Base-by-base conservation (phyloP, 176 grass and related monocot genomes). In the Zoysia pacifica region DNA sequence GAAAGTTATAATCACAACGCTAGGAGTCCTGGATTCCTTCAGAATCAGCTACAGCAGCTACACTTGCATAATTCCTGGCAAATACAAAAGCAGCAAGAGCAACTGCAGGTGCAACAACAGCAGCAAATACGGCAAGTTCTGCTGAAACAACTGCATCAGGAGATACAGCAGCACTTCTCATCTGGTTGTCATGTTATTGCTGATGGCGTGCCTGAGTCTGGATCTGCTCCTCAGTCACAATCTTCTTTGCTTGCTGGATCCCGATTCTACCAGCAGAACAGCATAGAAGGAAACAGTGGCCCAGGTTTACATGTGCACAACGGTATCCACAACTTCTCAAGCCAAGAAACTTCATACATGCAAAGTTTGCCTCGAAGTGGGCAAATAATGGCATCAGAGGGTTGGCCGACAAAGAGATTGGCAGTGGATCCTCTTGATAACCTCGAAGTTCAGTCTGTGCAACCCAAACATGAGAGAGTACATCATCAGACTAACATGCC, bases 361-460 rank as follows among this genome's bases (percentile, higher is more conserved):
- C 77, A 84, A 77, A 89, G 79, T 79, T 72, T 97, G 65, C 85
- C 82, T 72, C 86, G 69, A 86, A 78, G 62, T 67, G 72, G 84
- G 52, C 87, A 88, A 43, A 74, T 91, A 70, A 80, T 88, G 62
- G 45, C 77, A 65, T 81, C 94, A 40, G 85, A 87, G 55, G 85
- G 83, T 83, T 97, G 94, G 94, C 76, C 89, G 79, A 94, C 89
- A 70, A 97, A 97, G 77, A 79, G 87, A 60, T 69, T 94, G 68
- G 87, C 87, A 15, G 80, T 92, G 71, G 94, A 94, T 73, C 69
- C 89, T 61, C 36, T 70, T 82, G 54, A 69, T 92, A 48, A 70
- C 80, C 18, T 82, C 80, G 91, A 80, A 73, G 53, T 62, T 19
- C 85, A 56, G 83, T 74, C 87, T 62, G 28, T 90, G 36, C 84